phyloP scores from a whole-genome alignment of 306 rosid genomes.

The Castanopsis chinensis region DNA sequence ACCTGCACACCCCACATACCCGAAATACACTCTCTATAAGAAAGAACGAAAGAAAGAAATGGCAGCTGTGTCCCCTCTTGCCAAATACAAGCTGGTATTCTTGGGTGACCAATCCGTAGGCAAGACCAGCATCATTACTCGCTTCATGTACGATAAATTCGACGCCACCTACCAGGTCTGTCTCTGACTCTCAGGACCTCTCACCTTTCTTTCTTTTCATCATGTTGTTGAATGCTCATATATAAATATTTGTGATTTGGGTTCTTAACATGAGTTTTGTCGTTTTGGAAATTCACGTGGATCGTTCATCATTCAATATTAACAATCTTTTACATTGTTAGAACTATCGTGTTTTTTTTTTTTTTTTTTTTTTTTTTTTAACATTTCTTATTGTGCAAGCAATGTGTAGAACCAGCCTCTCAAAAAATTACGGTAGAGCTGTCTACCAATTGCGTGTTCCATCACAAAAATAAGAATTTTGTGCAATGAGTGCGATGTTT shows the following conservation, averaged over 20 bases:
- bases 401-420: too few relatives aligned
- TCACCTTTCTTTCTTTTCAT: not conserved
- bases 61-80: conserved; percentile 72
- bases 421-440: too few relatives aligned
- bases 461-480: too few relatives aligned
- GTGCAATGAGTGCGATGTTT: too few relatives aligned
- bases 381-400: too few relatives aligned
- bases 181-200: conserved; percentile 18
- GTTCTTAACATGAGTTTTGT: not conserved
- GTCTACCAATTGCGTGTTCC: too few relatives aligned
- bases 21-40: not conserved
- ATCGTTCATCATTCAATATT: not conserved
- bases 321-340: too few relatives aligned
- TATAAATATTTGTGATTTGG: not conserved
- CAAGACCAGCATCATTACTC: conserved; percentile 83
- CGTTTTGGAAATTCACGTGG: not conserved
- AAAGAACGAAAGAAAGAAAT: not conserved
- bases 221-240: not conserved
- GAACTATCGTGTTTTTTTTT: too few relatives aligned
- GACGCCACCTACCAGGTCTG: conserved; percentile 84
- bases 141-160: conserved; percentile 87
- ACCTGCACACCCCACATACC: not conserved
- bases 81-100: conserved; percentile 81
- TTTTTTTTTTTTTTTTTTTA: too few relatives aligned
- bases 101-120: conserved; percentile 89